Conservation (phyloP, 225 moss, liverwort and hornwort genomes). For the Pleurozium schreberi region DNA sequence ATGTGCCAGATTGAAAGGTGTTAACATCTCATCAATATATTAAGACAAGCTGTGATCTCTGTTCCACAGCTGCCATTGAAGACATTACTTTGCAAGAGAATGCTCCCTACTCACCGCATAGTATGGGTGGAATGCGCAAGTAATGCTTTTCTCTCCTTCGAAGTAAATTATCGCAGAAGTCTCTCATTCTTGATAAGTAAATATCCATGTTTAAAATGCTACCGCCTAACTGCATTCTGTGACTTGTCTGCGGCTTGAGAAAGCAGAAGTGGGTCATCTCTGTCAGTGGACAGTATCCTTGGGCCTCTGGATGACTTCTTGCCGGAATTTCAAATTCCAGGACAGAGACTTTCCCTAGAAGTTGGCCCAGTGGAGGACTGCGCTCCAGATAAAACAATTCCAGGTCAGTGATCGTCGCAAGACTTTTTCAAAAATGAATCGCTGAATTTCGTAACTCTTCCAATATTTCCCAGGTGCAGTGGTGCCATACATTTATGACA, state of each 20-base stretch:
- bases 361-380: slow-evolving; percentile 1
- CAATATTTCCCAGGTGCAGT: not conserved
- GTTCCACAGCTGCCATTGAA: slow-evolving; percentile 37
- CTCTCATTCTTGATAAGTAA: not conserved
- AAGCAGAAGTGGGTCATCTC: slow-evolving; percentile 27
- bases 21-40: not conserved
- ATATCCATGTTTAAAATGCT: not conserved
- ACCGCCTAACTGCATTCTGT: not conserved
- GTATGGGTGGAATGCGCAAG: slow-evolving; percentile 22
- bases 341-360: not conserved
- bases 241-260: not conserved
- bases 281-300: slow-evolving; percentile 27
- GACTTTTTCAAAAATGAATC: not conserved
- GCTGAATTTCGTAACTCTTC: not conserved
- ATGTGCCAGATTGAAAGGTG: not conserved
- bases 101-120: slow-evolving; percentile 15
- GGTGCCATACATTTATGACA: not conserved
- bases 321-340: slow-evolving; percentile 47
- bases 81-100: slow-evolving; percentile 47
- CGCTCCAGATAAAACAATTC: not conserved
- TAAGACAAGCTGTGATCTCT: not conserved
- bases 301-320: slow-evolving; percentile 35
- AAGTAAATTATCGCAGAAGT: not conserved
- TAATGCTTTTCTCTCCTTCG: not conserved
- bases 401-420: slow-evolving; percentile 1